phyloP scores from a whole-genome alignment of 2,329 filamentous ascomycete species.

The Fusarium equiseti region DNA sequence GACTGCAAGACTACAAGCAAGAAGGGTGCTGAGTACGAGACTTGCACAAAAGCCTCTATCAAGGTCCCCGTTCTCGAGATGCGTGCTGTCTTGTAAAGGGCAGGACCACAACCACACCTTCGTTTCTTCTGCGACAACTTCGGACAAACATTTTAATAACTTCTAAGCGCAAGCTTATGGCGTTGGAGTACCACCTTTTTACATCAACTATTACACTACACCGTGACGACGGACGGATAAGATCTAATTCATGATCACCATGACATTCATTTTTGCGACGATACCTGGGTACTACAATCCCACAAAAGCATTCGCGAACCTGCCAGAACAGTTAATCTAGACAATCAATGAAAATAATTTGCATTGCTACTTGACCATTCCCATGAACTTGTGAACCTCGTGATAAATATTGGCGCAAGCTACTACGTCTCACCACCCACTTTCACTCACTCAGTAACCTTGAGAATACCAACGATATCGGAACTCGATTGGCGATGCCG shows the following conservation, averaged over 20 bases:
- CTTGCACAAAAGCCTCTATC: slow-evolving; percentile 45
- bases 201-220: slow-evolving; percentile 43
- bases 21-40: slow-evolving; percentile 51
- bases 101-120: neutral
- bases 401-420: neutral
- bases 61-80: slow-evolving; percentile 48
- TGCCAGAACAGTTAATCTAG: slow-evolving; percentile 16
- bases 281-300: slow-evolving; percentile 18
- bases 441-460: neutral
- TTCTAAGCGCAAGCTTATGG: slow-evolving; percentile 35
- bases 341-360: slow-evolving; percentile 22
- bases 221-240: slow-evolving; percentile 43
- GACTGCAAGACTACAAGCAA: slow-evolving; percentile 2
- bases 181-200: slow-evolving; percentile 30
- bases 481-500: neutral
- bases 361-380: neutral
- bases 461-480: neutral
- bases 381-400: neutral
- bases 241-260: slow-evolving; percentile 41
- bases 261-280: slow-evolving; percentile 44
- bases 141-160: slow-evolving; percentile 26
- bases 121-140: slow-evolving; percentile 9
- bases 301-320: slow-evolving; percentile 14
- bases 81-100: slow-evolving; percentile 45
- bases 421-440: neutral